A percentile compares a stretch with the other conserved stretches of the same genome.
Evolutionary conservation across 139 green algal species (phyloP).

Genomic region (Deuterostichococcus epilithicus): DNA sequence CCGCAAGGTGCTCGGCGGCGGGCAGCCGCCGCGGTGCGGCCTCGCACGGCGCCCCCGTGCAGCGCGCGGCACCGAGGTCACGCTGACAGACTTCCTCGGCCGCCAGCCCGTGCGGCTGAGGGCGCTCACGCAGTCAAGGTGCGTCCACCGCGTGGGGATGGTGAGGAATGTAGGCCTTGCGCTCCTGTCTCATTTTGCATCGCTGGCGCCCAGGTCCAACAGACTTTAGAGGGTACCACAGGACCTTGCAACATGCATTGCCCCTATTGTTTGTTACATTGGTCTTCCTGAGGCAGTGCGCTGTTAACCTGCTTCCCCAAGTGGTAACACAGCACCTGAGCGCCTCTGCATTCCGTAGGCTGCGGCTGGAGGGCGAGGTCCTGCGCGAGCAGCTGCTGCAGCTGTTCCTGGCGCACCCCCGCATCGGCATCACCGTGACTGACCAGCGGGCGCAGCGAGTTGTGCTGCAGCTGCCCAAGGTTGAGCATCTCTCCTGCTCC

Average conservation of each 20-base stretch:
- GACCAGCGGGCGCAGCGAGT: neutral
- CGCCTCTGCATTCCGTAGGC: neutral
- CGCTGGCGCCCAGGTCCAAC: no score
- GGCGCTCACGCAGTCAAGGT: neutral
- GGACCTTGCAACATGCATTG: no score
- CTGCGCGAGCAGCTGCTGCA: neutral
- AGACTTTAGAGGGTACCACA: no score
- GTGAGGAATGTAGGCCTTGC: no score
- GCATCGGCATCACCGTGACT: neutral
- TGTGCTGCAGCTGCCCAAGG: neutral
- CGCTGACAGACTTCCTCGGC: neutral
- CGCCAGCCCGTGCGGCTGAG: neutral
- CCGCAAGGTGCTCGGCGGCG: neutral
- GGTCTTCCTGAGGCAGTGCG: no score
- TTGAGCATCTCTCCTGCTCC: no score
- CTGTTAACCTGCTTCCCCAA: no score
- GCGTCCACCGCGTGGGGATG: no score
- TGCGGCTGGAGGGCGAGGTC: neutral
- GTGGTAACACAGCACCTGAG: no score
- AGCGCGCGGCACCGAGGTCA: neutral
- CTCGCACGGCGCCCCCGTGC: neutral
- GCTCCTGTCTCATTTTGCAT: no score
- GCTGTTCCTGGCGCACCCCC: neutral
- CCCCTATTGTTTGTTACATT: no score
- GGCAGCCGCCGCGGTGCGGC: neutral